Evolutionary conservation across 2,329 filamentous ascomycete genomes (phyloP).

Genomic region (Claviceps capensis): DNA sequence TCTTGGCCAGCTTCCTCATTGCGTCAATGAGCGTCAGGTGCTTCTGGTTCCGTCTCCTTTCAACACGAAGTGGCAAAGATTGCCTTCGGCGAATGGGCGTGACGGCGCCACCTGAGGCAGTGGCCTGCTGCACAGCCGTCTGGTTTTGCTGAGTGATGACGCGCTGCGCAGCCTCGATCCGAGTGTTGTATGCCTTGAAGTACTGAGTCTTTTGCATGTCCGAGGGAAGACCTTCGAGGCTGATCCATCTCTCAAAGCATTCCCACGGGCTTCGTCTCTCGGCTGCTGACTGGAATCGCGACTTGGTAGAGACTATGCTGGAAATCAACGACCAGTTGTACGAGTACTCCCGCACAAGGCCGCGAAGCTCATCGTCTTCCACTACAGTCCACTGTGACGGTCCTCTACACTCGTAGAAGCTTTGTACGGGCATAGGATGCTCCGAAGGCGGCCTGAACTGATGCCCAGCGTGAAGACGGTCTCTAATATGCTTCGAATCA

Average conservation of each 20-base stretch:
- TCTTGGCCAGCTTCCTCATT: slow-evolving; percentile 91
- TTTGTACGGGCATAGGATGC: slow-evolving; percentile 75
- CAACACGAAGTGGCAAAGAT: slow-evolving; percentile 71
- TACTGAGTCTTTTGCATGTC: slow-evolving; percentile 95
- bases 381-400: slow-evolving; percentile 84
- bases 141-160: slow-evolving; percentile 40
- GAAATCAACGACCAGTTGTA: slow-evolving; percentile 98
- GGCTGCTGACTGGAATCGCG: slow-evolving; percentile 67
- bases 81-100: slow-evolving; percentile 46
- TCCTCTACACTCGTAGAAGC: slow-evolving; percentile 76
- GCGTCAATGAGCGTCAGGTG: slow-evolving; percentile 83
- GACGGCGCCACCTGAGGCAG: slow-evolving; percentile 19
- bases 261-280: slow-evolving; percentile 94
- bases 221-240: slow-evolving; percentile 74
- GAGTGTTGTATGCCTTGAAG: slow-evolving; percentile 58
- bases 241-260: slow-evolving; percentile 95
- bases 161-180: slow-evolving; percentile 46
- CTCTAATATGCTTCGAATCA: slow-evolving; percentile 78
- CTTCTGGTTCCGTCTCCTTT: slow-evolving; percentile 72
- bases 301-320: slow-evolving; percentile 59
- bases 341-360: slow-evolving; percentile 77
- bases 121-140: slow-evolving; percentile 36
- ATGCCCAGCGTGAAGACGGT: slow-evolving; percentile 79
- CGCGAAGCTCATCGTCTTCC: slow-evolving; percentile 82
- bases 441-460: slow-evolving; percentile 90